phyloP scores from a whole-genome alignment of 2,329 filamentous ascomycete genomes.

The Whalleya microplaca region DNA sequence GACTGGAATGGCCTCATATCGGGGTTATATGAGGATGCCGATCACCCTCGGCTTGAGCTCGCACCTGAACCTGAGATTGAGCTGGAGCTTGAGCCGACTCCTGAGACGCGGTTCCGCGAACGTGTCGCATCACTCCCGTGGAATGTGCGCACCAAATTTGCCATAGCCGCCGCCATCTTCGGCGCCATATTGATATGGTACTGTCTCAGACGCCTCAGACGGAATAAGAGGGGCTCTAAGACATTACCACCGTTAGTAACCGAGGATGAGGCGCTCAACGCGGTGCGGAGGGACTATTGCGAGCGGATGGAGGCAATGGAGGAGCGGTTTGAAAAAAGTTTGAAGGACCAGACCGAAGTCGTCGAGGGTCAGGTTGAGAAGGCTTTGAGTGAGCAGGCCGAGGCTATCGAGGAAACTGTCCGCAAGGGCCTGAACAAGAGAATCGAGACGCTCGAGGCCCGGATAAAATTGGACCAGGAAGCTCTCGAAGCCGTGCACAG shows the following conservation, averaged over 20 bases:
- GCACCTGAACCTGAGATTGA: conserved; percentile 12
- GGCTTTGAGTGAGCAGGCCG: conserved; percentile 19
- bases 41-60: neutral
- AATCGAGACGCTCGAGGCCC: conserved; percentile 29
- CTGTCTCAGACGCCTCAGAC: conserved; percentile 1
- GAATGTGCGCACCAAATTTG: conserved; percentile 7
- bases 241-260: neutral
- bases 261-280: conserved; percentile 16
- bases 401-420: conserved; percentile 23
- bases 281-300: conserved; percentile 16
- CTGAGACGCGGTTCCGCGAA: conserved; percentile 1
- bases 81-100: conserved; percentile 14
- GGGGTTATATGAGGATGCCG: conserved; percentile 11
- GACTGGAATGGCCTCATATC: conserved; percentile 28
- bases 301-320: conserved; percentile 23
- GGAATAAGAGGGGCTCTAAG: conserved; percentile 9
- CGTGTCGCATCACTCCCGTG: neutral
- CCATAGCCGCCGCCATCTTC: conserved; percentile 15
- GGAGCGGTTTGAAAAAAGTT: conserved; percentile 17
- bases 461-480: conserved; percentile 32
- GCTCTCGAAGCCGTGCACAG: conserved; percentile 29
- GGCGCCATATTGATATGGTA: conserved; percentile 18
- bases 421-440: conserved; percentile 30
- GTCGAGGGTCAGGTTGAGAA: conserved; percentile 26
- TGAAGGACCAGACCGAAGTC: conserved; percentile 17